Conservation (phyloP, 2,329 filamentous ascomycete species). For the Colletotrichum musicola region DNA sequence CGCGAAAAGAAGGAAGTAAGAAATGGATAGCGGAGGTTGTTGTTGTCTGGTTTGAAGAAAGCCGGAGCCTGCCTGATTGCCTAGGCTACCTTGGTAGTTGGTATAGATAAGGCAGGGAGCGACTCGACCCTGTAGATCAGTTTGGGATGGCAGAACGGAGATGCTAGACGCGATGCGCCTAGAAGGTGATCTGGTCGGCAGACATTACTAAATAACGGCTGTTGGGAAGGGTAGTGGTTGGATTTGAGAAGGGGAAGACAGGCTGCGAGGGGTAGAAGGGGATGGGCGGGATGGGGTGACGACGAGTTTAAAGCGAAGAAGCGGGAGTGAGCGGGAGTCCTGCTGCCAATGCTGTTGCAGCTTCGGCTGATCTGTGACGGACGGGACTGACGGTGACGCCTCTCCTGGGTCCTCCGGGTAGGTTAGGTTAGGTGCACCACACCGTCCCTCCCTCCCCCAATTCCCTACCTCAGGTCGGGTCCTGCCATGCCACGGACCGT, state of each 20-base stretch:
- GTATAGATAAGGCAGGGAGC: slow-evolving; percentile 32
- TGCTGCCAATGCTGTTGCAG: slow-evolving; percentile 23
- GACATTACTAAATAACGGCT: slow-evolving; percentile 36
- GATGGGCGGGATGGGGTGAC: slow-evolving; percentile 24
- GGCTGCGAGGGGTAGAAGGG: slow-evolving; percentile 17
- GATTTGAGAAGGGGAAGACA: not conserved
- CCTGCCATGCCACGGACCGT: not conserved
- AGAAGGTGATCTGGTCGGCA: slow-evolving; percentile 38
- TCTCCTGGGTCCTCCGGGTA: slow-evolving; percentile 16
- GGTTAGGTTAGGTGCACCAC: not conserved
- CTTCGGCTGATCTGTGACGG: slow-evolving; percentile 35
- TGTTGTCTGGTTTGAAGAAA: slow-evolving; percentile 32
- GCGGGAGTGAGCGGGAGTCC: slow-evolving; percentile 14
- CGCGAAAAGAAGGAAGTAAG: slow-evolving; percentile 3
- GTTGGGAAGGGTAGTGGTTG: slow-evolving; percentile 21
- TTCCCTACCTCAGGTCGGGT: not conserved
- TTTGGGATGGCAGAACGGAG: slow-evolving; percentile 31
- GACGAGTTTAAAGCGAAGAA: slow-evolving; percentile 34
- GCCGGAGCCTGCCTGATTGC: slow-evolving; percentile 26
- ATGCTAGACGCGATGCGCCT: slow-evolving; percentile 41
- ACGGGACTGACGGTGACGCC: slow-evolving; percentile 34
- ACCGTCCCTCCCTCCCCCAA: not conserved
- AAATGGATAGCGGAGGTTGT: slow-evolving; percentile 17
- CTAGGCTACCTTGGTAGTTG: no score
- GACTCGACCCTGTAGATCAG: slow-evolving; percentile 39